A percentile compares a stretch with the other conserved stretches of the same genome.
These are phyloP conservation scores for Lablab purpureus DNA, from an alignment of 306 rosid species.

Conservation along the genomic window DNA sequence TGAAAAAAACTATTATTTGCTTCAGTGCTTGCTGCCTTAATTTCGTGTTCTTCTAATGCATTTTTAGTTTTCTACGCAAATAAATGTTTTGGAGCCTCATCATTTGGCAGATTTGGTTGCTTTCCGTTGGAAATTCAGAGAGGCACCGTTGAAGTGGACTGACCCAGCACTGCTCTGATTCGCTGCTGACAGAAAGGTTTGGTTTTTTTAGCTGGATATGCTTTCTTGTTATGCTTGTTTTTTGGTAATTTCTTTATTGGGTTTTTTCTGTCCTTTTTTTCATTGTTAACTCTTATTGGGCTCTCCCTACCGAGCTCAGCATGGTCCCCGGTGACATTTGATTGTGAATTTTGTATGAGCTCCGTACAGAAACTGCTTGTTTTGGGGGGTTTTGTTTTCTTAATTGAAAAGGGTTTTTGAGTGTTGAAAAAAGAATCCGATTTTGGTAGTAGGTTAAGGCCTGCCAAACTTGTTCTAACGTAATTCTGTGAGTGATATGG, in stretches of 20 bases:
- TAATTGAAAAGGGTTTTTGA: slow-evolving; percentile 39
- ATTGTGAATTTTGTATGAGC: slow-evolving; percentile 35
- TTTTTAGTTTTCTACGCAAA: slow-evolving; percentile 2
- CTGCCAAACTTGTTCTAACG: slow-evolving; percentile 8
- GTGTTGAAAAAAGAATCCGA: slow-evolving; percentile 9
- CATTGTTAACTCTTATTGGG: slow-evolving; percentile 18
- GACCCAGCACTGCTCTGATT: slow-evolving; percentile 59
- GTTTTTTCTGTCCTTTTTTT: slow-evolving; percentile 21
- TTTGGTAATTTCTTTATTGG: not conserved
- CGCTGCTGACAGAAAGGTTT: slow-evolving; percentile 47
- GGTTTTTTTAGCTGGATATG: slow-evolving; percentile 53
- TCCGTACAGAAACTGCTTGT: slow-evolving; percentile 8
- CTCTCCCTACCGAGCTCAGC: slow-evolving; percentile 15
- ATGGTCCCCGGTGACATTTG: slow-evolving; percentile 35
- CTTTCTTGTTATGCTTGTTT: slow-evolving; percentile 43
- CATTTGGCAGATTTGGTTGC: slow-evolving; percentile 43
- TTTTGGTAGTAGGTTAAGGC: slow-evolving; percentile 36
- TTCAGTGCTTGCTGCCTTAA: slow-evolving; percentile 49
- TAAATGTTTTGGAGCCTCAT: slow-evolving; percentile 50
- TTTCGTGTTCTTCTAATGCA: slow-evolving; percentile 43
- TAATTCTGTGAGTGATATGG: slow-evolving; percentile 31
- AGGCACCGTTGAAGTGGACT: slow-evolving; percentile 53
- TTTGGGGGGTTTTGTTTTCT: slow-evolving; percentile 16
- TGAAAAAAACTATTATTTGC: not conserved
- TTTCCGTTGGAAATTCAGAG: slow-evolving; percentile 51